A percentile compares a stretch with the other conserved stretches of the same genome.
Conservation (phyloP, 345 rosid species). For the Toxicodendron radicans region DNA sequence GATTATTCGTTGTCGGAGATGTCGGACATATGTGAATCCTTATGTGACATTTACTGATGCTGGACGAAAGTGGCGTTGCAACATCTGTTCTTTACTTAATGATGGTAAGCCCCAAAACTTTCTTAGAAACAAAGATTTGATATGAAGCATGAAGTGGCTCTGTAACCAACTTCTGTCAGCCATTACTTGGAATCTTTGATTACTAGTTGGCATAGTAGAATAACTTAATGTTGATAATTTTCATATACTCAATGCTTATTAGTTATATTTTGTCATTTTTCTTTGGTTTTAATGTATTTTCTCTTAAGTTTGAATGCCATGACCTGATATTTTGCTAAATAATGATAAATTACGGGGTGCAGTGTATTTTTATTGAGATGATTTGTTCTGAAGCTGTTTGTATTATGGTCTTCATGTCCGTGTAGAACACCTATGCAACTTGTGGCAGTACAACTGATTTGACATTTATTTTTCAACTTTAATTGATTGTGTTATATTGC, state of each 20-base stretch:
- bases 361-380: neutral
- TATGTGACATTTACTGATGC: constrained; percentile 85
- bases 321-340: neutral
- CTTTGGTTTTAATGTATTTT: neutral
- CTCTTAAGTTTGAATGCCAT: constrained; percentile 1
- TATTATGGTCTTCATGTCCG: neutral
- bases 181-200: neutral
- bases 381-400: neutral
- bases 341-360: neutral
- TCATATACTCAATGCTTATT: neutral
- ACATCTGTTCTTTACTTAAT: constrained; percentile 85
- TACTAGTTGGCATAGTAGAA: constrained; percentile 1
- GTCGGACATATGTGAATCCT: constrained; percentile 98
- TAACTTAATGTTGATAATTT: neutral
- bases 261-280: neutral
- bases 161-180: neutral
- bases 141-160: neutral
- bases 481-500: neutral
- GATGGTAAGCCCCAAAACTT: constrained; percentile 57
- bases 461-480: neutral
- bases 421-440: neutral
- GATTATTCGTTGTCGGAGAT: constrained; percentile 96
- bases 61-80: constrained; percentile 99
- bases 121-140: constrained; percentile 11
- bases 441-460: neutral